Evolutionary conservation across 2,329 filamentous ascomycete genomes (phyloP).

Genomic region (Myriosclerotinia scirpicola): DNA sequence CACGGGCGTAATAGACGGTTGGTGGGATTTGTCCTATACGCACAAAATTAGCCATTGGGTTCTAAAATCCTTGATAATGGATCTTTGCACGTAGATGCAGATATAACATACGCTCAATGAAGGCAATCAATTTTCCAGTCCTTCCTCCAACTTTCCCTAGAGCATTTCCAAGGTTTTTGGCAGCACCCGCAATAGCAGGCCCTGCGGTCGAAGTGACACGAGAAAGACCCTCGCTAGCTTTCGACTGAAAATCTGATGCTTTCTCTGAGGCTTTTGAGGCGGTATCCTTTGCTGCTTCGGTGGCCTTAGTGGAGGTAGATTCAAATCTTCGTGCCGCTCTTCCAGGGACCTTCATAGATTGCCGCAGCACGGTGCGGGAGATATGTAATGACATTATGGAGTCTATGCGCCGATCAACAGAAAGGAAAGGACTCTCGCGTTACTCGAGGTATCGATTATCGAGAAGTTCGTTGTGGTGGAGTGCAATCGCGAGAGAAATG

Average conservation of each 20-base stretch:
- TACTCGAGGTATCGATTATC: constrained; percentile 29
- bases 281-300: constrained; percentile 47
- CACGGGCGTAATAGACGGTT: constrained; percentile 88
- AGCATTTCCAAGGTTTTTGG: constrained; percentile 63
- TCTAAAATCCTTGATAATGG: constrained; percentile 20
- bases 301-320: constrained; percentile 54
- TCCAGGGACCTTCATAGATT: constrained; percentile 37
- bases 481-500: constrained; percentile 30
- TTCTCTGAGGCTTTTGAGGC: constrained; percentile 46
- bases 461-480: constrained; percentile 36
- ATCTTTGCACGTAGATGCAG: background rate
- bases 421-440: constrained; percentile 29
- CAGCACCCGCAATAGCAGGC: constrained; percentile 71
- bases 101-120: constrained; percentile 76
- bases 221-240: constrained; percentile 80
- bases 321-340: constrained; percentile 51
- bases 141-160: constrained; percentile 78
- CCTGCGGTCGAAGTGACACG: constrained; percentile 79
- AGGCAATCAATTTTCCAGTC: constrained; percentile 73
- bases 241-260: constrained; percentile 52
- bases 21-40: constrained; percentile 75
- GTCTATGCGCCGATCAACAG: constrained; percentile 29
- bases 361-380: constrained; percentile 39
- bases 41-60: constrained; percentile 33
- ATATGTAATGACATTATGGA: constrained; percentile 38